Evolutionary conservation across 805 yeast genomes (phyloP).

Genomic region (Nakazawaea anatomiae): DNA sequence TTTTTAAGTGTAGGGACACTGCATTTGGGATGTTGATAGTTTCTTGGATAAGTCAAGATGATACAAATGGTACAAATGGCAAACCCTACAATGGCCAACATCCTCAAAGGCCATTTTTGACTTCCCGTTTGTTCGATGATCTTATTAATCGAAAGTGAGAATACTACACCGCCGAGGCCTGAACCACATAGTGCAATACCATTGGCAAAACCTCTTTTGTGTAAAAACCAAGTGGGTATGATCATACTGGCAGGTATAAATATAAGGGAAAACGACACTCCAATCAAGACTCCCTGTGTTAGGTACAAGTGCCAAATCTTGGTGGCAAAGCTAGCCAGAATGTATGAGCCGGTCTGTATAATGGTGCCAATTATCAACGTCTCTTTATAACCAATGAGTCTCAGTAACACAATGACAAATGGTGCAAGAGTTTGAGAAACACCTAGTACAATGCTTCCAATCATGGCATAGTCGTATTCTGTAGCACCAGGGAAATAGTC

Average conservation of each 20-base stretch:
- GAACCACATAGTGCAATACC: conserved; percentile 34
- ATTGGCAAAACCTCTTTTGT: conserved; percentile 34
- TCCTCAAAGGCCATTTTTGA: conserved; percentile 35
- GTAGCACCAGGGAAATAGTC: conserved; percentile 45
- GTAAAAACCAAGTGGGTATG: conserved; percentile 50
- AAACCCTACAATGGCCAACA: conserved; percentile 33
- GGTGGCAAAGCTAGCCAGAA: conserved; percentile 46
- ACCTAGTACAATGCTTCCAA: conserved; percentile 47
- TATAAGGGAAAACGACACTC: conserved; percentile 43
- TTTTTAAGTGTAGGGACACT: conserved; percentile 14
- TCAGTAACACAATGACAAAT: conserved; percentile 15
- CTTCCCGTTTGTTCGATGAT: conserved; percentile 31
- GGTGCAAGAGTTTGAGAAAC: conserved; percentile 21
- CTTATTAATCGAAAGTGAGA: conserved; percentile 27
- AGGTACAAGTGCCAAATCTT: conserved; percentile 44
- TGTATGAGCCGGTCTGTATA: conserved; percentile 39
- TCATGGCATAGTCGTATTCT: conserved; percentile 49
- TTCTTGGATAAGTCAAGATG: conserved; percentile 39
- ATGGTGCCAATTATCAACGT: conserved; percentile 30
- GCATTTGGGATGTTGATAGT: conserved; percentile 21
- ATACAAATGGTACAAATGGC: conserved; percentile 31
- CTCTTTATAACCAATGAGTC: conserved; percentile 16
- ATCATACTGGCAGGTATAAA: conserved; percentile 44
- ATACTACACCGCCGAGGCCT: conserved; percentile 36
- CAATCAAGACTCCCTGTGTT: conserved; percentile 49